Base-by-base conservation (phyloP, 306 rosid species). In the Medicago lupulina region DNA sequence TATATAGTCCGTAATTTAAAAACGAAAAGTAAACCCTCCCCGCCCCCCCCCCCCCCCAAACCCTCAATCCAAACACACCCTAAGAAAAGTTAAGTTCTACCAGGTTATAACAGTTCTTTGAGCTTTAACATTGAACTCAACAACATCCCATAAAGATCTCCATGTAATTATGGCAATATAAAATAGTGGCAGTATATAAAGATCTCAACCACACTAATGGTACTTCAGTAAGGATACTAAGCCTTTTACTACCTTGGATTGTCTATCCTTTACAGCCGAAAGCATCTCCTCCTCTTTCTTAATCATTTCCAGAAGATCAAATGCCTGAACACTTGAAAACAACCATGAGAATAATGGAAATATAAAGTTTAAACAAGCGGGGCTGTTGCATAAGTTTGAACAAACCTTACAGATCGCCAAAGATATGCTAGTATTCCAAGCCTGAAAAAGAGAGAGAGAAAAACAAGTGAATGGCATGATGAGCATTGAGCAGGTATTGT, bases 241-340 rank as follows among this genome's bases (percentile, higher is more conserved):
- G 53, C 36, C 38, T 62, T 49, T 70, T 77, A 71, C 34, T 86
- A 91, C 99, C 99, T 92, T 87, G 18, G 86, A 85, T 73, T 84
- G 88, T 78, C 73, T 92, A 65, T 90, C 92, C 85, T 90, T 92
- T 21, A 92, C 78, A 23, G 95, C 89, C 59, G 86, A 80, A 67
- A 96, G 92, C 91, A 96, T 88, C 73, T 92, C 98, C 39, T 92
- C 97, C 79, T 96, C 99, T 82, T 85, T 90, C 84, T 90, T 90
- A 31, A 96, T 86, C 99, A 90, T 87, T 73, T 96, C 98, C 75
- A 90, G 53, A 49, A 92, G 84, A 88, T 90, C 99, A 36, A 89
- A 63, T 25, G 98, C 88, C 98, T 95, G 88, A 83, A 50, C 67
- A 79, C 62, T 39, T 8, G 51, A 69, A 38, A n/a, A 78, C 46